These are phyloP conservation scores for Linnemannia elongata DNA, from an alignment of 192 early-diverging fungal genomes.

Conservation along the genomic window DNA sequence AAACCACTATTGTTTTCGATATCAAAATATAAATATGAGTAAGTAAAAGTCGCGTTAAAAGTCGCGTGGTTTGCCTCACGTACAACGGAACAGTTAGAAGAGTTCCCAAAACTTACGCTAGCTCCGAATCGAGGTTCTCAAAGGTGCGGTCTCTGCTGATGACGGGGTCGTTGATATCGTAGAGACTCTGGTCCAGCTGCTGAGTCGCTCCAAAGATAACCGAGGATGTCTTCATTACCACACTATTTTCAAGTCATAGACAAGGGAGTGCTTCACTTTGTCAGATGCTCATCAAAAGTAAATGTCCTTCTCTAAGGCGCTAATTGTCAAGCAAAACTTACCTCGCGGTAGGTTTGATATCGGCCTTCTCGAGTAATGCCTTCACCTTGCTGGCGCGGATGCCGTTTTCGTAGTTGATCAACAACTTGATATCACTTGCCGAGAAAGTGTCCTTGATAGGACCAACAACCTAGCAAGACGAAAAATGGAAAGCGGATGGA, in stretches of 20 bases:
- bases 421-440: slow-evolving; percentile 68
- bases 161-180: slow-evolving; percentile 39
- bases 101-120: slow-evolving; percentile 12
- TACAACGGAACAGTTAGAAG: no score
- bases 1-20: slow-evolving; percentile 22
- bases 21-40: not conserved
- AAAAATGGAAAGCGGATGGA: not conserved
- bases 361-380: slow-evolving; percentile 8
- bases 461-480: slow-evolving; percentile 57
- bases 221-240: slow-evolving; percentile 41
- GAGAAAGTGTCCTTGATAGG: slow-evolving; percentile 66
- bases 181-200: slow-evolving; percentile 40
- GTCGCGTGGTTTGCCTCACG: no score
- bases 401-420: slow-evolving; percentile 71
- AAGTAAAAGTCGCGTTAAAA: no score
- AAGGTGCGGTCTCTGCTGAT: slow-evolving; percentile 36
- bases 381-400: slow-evolving; percentile 61
- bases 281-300: not conserved
- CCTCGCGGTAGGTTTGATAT: slow-evolving; percentile 23
- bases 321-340: not conserved
- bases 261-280: not conserved
- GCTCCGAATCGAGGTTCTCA: slow-evolving; percentile 23
- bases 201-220: slow-evolving; percentile 18
- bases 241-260: slow-evolving; percentile 10
- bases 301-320: no score